These are phyloP conservation scores for Alternaria viburni DNA, from an alignment of 2,329 filamentous ascomycete genomes.

Conservation along the genomic window DNA sequence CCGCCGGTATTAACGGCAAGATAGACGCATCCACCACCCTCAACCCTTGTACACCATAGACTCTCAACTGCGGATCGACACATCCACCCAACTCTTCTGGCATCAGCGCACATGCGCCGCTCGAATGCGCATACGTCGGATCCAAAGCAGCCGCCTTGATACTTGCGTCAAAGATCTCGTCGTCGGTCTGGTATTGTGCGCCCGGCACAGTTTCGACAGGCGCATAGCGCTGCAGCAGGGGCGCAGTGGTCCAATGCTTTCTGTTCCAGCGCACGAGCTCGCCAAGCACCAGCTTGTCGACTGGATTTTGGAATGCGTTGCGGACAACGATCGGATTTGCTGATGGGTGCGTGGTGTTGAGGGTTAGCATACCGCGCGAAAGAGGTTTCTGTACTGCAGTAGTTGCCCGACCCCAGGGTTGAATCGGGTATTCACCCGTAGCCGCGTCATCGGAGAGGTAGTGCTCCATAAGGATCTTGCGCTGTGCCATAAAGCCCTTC, in stretches of 20 bases:
- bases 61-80: constrained; percentile 17
- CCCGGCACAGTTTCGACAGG: constrained; percentile 39
- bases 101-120: constrained; percentile 28
- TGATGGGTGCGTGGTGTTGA: constrained; percentile 41
- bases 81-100: constrained; percentile 27
- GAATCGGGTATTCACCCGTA: constrained; percentile 31
- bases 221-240: constrained; percentile 36
- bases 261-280: constrained; percentile 43
- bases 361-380: constrained; percentile 42
- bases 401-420: constrained; percentile 13
- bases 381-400: constrained; percentile 20
- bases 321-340: constrained; percentile 36
- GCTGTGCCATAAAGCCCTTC: constrained; percentile 14
- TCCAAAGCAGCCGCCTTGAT: constrained; percentile 3
- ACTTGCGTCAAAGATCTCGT: constrained; percentile 17
- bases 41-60: constrained; percentile 25
- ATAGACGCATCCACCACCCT: constrained; percentile 33
- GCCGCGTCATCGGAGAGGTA: constrained; percentile 22
- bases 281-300: constrained; percentile 39
- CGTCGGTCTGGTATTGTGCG: constrained; percentile 21
- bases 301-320: constrained; percentile 39
- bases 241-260: constrained; percentile 31
- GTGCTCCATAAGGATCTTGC: constrained; percentile 11
- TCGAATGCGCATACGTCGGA: constrained; percentile 22
- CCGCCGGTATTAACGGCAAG: constrained; percentile 23